Conservation (phyloP, 2,329 filamentous ascomycete species). For the Cytospora paraplurivora region DNA sequence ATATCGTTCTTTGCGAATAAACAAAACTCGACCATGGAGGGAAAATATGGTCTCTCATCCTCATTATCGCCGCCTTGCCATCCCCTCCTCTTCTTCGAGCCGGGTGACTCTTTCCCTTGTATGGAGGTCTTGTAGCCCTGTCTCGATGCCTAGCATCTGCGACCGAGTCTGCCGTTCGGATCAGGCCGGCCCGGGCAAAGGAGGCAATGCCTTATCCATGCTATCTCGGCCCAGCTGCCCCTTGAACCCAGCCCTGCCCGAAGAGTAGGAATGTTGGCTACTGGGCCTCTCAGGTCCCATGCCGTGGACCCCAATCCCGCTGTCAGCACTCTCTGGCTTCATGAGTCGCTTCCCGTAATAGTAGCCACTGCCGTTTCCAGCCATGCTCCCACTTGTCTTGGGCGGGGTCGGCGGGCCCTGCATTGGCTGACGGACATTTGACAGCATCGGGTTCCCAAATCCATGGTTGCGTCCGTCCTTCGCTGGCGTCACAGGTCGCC, state of each 20-base stretch:
- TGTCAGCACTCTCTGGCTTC: slow-evolving; percentile 52
- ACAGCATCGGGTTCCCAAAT: slow-evolving; percentile 40
- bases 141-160: slow-evolving; percentile 16
- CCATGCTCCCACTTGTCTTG: slow-evolving; percentile 36
- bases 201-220: slow-evolving; percentile 62
- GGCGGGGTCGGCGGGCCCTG: slow-evolving; percentile 50
- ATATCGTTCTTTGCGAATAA: slow-evolving; percentile 29
- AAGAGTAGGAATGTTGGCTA: slow-evolving; percentile 34
- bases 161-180: not conserved
- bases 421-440: slow-evolving; percentile 28
- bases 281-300: slow-evolving; percentile 33
- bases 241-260: slow-evolving; percentile 34
- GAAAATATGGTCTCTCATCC: slow-evolving; percentile 10
- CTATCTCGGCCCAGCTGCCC: slow-evolving; percentile 56
- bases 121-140: slow-evolving; percentile 28
- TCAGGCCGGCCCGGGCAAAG: slow-evolving; percentile 47
- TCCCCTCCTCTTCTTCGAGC: slow-evolving; percentile 4
- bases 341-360: slow-evolving; percentile 29
- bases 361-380: slow-evolving; percentile 20
- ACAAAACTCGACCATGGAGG: slow-evolving; percentile 20
- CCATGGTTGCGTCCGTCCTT: slow-evolving; percentile 41
- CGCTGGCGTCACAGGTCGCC: slow-evolving; percentile 46
- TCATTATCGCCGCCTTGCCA: slow-evolving; percentile 15
- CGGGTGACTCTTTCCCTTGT: not conserved
- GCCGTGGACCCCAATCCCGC: slow-evolving; percentile 46